Conservation (phyloP, 371 early-diverging fungal genomes). For the Syncephalastrum racemosum region DNA sequence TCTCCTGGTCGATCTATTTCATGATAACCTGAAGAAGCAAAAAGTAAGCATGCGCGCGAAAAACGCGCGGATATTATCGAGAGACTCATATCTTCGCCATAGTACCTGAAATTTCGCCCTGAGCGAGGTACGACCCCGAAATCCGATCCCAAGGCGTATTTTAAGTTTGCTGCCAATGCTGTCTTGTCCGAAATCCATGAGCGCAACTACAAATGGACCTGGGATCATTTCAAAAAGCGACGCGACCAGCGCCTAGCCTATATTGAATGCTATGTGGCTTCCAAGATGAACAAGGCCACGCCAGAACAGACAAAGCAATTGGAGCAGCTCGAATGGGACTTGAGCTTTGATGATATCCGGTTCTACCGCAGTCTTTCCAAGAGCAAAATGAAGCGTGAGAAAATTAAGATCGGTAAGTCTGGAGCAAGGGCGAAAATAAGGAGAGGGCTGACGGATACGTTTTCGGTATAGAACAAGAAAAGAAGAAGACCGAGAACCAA, state of each 20-base stretch:
- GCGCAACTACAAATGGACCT: slow-evolving; percentile 67
- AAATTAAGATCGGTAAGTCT: slow-evolving; percentile 37
- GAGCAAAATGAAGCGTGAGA: slow-evolving; percentile 58
- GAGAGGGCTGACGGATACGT: not conserved
- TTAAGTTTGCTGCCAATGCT: slow-evolving; percentile 76
- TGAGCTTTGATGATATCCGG: slow-evolving; percentile 78
- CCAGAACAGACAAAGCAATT: slow-evolving; percentile 44
- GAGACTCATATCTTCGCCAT: slow-evolving; percentile 1
- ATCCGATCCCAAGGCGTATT: slow-evolving; percentile 72
- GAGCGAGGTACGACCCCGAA: slow-evolving; percentile 61
- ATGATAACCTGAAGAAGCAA: slow-evolving; percentile 65
- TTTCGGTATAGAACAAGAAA: slow-evolving; percentile 21
- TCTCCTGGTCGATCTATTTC: slow-evolving; percentile 69
- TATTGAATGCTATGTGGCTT: slow-evolving; percentile 60
- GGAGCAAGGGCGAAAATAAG: slow-evolving; percentile 16
- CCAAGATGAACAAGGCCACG: slow-evolving; percentile 42
- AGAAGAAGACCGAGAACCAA: slow-evolving; percentile 30
- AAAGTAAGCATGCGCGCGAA: slow-evolving; percentile 47
- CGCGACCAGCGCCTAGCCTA: slow-evolving; percentile 72
- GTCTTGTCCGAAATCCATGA: slow-evolving; percentile 78
- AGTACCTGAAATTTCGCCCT: slow-evolving; percentile 78
- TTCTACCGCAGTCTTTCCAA: slow-evolving; percentile 74
- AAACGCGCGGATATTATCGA: not conserved
- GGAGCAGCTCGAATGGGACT: slow-evolving; percentile 59
- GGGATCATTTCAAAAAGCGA: slow-evolving; percentile 71